A percentile compares a stretch with the other conserved stretches of the same genome.
These are phyloP conservation scores for Phytophthora syringae DNA, from an alignment of 352 stramenopile species.

Conservation along the genomic window DNA sequence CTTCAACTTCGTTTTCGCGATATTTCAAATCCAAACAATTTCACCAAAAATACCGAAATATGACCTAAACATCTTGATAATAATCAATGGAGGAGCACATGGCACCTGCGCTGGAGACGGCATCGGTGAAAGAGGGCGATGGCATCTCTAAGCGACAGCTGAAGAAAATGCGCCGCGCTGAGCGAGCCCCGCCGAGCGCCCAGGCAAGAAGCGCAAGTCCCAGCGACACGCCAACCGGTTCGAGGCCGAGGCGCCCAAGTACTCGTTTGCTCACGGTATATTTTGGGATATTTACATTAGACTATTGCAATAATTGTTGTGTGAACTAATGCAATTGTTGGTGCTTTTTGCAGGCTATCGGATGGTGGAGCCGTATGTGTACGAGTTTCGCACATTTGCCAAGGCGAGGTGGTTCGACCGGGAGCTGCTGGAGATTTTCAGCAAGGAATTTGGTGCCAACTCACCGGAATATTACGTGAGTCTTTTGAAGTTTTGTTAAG, in stretches of 20 bases:
- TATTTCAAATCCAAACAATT: conserved; percentile 17
- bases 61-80: conserved; percentile 8
- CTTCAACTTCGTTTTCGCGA: conserved; percentile 25
- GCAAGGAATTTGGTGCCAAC: conserved; percentile 84
- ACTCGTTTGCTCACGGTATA: conserved; percentile 67
- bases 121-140: conserved; percentile 7
- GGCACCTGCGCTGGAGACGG: not conserved
- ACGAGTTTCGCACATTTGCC: conserved; percentile 95
- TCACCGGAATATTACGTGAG: conserved; percentile 88
- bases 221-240: conserved; percentile 53
- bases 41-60: conserved; percentile 10
- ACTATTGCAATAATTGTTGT: conserved; percentile 15
- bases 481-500: not conserved
- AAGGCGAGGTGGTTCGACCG: conserved; percentile 95
- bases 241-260: conserved; percentile 53
- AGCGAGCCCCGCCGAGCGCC: conserved; percentile 33
- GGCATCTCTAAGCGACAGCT: conserved; percentile 52
- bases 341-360: conserved; percentile 62
- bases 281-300: conserved; percentile 6
- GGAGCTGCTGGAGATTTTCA: conserved; percentile 93
- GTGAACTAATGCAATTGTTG: conserved; percentile 11
- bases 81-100: conserved; percentile 26
- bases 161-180: conserved; percentile 47
- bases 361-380: conserved; percentile 94
- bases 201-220: conserved; percentile 58